Base-by-base conservation (phyloP, 768 basidiomycete species). In the Russula olivacea region DNA sequence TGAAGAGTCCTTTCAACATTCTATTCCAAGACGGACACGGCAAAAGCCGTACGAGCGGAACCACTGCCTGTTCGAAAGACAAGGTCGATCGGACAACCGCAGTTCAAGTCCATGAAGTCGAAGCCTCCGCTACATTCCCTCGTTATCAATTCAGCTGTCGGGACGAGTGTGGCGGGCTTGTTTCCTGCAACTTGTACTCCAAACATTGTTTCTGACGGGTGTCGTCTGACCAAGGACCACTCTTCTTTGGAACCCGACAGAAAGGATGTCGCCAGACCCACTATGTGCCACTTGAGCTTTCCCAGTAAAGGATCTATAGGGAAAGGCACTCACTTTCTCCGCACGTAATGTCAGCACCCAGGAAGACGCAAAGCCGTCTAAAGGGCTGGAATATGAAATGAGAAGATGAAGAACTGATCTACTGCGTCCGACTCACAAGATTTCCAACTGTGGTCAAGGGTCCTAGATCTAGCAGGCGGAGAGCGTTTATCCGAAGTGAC, bases 361-460 rank as follows among this genome's bases (percentile, higher is more conserved):
- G 85, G 28, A 83, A 77, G 10, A 90, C 86, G 68, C 93, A 97
- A 8, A 98, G 76, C 12, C 95, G 83, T 19, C 97, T 85, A 79
- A 98, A 99, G 2, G 97, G 97, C 88, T 95, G 64, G 23, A 58
- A 54, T 12, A n/a, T 12, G 34, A 32, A 25, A n/a, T 19, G 23
- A 40, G 47, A 55, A 43, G 28, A 14, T 12, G 28, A 21, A 21
- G 50, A 3, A 32, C 11, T 10, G 36, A 55, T 23, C 40, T 21
- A 28, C 32, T 14, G 56, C 32, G 34, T 64, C 58, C 49, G 25
- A 74, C 83, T 51, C 71, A 93, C 94, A 72, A 98, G 74, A 70
- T 99, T 98, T 15, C 96, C 96, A 43, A 95, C 93, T 0, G 96
- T 98, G 0, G 96, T 98, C 21, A 98, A 75, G 2, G 96, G 96